phyloP scores from a whole-genome alignment of 2,329 filamentous ascomycete genomes.

The Anisogramma anomala region DNA sequence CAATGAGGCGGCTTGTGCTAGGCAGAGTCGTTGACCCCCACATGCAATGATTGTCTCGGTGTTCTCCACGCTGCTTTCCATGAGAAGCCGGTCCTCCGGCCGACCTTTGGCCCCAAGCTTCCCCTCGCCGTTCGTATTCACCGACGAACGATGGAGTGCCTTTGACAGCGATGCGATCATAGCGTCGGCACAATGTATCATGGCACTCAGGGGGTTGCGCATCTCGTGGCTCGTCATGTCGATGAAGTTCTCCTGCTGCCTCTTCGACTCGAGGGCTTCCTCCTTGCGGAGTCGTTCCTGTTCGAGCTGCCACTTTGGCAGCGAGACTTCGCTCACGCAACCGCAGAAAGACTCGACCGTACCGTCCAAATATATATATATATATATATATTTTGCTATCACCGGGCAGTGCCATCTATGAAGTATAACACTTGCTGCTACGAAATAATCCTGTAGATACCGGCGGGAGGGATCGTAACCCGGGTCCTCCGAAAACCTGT shows the following conservation, averaged over 20 bases:
- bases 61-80: constrained; percentile 56
- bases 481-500: too few relatives aligned
- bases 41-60: constrained; percentile 69
- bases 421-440: too few relatives aligned
- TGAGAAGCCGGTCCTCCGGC: constrained; percentile 24
- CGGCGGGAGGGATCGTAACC: too few relatives aligned
- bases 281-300: constrained; percentile 38
- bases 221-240: constrained; percentile 65
- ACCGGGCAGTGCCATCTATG: too few relatives aligned
- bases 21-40: background rate
- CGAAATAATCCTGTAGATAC: too few relatives aligned
- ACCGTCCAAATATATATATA: constrained; percentile 33
- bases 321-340: constrained; percentile 37
- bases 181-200: constrained; percentile 62
- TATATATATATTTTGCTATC: too few relatives aligned
- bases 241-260: constrained; percentile 72
- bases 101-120: constrained; percentile 17
- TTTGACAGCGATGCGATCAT: constrained; percentile 42
- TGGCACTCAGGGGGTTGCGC: constrained; percentile 62
- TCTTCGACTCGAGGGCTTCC: constrained; percentile 46
- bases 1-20: background rate
- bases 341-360: constrained; percentile 37
- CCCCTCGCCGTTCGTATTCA: background rate
- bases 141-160: constrained; percentile 26
- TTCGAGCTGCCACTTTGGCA: constrained; percentile 40